Percentiles rank a stretch among this genome's conserved stretches.
These are phyloP conservation scores for Aspergillus phoenicis DNA, from an alignment of 2,329 filamentous ascomycete genomes.

Conservation along the genomic window DNA sequence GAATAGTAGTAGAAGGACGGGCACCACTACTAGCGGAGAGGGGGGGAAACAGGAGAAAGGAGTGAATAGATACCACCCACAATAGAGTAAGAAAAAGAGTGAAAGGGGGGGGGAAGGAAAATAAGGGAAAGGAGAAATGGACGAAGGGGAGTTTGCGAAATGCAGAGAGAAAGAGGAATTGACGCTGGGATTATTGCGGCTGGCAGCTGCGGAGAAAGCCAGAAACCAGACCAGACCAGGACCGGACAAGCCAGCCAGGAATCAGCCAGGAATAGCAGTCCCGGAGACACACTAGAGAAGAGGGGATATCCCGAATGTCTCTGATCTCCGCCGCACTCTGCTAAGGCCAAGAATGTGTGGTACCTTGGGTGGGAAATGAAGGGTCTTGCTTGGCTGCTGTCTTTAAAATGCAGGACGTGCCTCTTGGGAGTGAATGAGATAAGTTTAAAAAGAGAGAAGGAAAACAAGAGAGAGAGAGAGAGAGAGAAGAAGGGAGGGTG, in stretches of 20 bases:
- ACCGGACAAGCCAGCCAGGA: slow-evolving; percentile 18
- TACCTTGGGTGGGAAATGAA: neutral
- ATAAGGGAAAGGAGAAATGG: slow-evolving; percentile 7
- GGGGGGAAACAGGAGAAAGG: slow-evolving; percentile 4
- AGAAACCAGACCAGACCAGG: slow-evolving; percentile 18
- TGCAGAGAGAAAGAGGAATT: neutral
- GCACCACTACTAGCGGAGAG: neutral
- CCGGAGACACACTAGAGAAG: neutral
- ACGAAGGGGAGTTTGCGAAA: neutral
- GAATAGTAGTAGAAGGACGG: neutral
- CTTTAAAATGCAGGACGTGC: too few relatives aligned
- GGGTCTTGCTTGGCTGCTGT: too few relatives aligned
- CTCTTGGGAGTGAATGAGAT: too few relatives aligned
- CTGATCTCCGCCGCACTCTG: neutral
- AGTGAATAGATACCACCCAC: too few relatives aligned
- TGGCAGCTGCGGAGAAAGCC: slow-evolving; percentile 26
- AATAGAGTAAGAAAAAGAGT: neutral
- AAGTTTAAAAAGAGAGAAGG: too few relatives aligned
- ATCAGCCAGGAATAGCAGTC: neutral
- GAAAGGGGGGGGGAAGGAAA: slow-evolving; percentile 12
- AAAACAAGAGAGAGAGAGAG: too few relatives aligned
- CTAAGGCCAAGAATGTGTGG: neutral
- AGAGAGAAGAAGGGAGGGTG: neutral
- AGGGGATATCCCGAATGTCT: neutral
- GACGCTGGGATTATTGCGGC: slow-evolving; percentile 18